Percentiles rank a stretch among this genome's conserved stretches.
Evolutionary conservation across 2,329 filamentous ascomycete species (phyloP).

Genomic region (Colletotrichum gigasporum): DNA sequence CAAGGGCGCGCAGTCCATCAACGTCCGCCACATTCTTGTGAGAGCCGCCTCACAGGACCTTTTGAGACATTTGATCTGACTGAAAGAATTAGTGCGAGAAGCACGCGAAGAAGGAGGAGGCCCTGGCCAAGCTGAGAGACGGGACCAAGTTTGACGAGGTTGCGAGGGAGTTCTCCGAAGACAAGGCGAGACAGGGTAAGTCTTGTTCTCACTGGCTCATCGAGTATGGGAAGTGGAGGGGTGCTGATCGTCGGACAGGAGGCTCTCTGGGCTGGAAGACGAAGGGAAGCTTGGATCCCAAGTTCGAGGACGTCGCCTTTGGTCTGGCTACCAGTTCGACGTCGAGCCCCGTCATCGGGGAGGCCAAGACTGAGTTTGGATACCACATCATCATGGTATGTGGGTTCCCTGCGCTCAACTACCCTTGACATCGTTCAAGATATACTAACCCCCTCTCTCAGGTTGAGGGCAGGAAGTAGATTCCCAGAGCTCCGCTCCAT

Average conservation of each 20-base stretch:
- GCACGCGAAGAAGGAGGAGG: constrained; percentile 80
- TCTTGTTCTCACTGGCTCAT: neutral
- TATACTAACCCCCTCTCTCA: constrained; percentile 30
- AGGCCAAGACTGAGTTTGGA: constrained; percentile 79
- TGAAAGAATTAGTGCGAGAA: constrained; percentile 70
- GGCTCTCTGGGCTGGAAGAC: constrained; percentile 79
- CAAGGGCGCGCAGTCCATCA: constrained; percentile 74
- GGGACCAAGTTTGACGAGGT: constrained; percentile 81
- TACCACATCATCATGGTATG: constrained; percentile 84
- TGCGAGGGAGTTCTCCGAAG: constrained; percentile 77
- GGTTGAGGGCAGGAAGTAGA: constrained; percentile 54
- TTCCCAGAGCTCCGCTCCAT: neutral
- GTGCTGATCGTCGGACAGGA: constrained; percentile 52
- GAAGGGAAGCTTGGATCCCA: constrained; percentile 71
- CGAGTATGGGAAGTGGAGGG: neutral
- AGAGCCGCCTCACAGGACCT: constrained; percentile 18
- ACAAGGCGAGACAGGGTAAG: constrained; percentile 75
- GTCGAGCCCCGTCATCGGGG: constrained; percentile 69
- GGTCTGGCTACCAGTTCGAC: constrained; percentile 73
- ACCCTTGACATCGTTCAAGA: neutral
- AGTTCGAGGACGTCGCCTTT: constrained; percentile 79
- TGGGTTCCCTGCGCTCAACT: neutral
- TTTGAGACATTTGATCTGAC: neutral
- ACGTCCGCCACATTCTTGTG: constrained; percentile 77
- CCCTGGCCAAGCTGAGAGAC: constrained; percentile 71